A percentile compares a stretch with the other conserved stretches of the same genome.
phyloP scores from a whole-genome alignment of 352 stramenopile species.

The Blastocystis sp. region DNA sequence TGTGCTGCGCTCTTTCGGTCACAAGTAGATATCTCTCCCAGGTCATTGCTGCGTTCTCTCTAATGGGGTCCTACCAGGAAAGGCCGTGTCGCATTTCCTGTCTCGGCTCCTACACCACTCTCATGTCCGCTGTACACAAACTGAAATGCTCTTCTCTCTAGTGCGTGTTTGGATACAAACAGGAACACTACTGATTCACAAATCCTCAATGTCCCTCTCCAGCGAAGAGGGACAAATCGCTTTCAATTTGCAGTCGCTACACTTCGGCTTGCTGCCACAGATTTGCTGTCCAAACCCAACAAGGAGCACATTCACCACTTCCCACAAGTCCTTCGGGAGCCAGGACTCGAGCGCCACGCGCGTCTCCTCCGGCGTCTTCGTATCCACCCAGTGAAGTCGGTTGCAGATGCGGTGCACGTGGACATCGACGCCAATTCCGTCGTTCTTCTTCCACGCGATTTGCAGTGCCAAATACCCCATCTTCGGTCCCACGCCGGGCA shows the following conservation, averaged over 20 bases:
- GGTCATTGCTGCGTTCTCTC: background rate
- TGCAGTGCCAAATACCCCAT: constrained; percentile 94
- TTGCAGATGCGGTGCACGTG: constrained; percentile 96
- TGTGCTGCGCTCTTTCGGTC: background rate
- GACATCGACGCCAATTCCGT: constrained; percentile 93
- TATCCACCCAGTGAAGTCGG: constrained; percentile 89
- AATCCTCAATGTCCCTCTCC: constrained; percentile 54
- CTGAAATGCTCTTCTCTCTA: background rate
- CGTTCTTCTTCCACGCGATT: constrained; percentile 84
- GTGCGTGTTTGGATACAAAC: constrained; percentile 55
- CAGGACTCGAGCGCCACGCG: constrained; percentile 90
- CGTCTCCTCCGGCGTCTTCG: constrained; percentile 91
- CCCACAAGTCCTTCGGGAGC: constrained; percentile 87
- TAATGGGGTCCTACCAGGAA: background rate
- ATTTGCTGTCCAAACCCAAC: constrained; percentile 94
- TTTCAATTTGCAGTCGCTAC: constrained; percentile 80
- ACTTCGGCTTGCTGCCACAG: constrained; percentile 82
- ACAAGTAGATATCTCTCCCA: background rate
- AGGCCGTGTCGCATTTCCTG: background rate
- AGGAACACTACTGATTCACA: background rate
- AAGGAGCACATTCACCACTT: constrained; percentile 87
- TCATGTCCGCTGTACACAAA: constrained; percentile 36
- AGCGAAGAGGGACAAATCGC: constrained; percentile 81
- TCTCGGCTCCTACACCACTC: constrained; percentile 31
- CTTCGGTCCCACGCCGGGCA: constrained; percentile 92